Percentiles rank a stretch among this genome's conserved stretches.
These are phyloP conservation scores for Lantana camara DNA, from an alignment of 257 asterid species.

Conservation along the genomic window DNA sequence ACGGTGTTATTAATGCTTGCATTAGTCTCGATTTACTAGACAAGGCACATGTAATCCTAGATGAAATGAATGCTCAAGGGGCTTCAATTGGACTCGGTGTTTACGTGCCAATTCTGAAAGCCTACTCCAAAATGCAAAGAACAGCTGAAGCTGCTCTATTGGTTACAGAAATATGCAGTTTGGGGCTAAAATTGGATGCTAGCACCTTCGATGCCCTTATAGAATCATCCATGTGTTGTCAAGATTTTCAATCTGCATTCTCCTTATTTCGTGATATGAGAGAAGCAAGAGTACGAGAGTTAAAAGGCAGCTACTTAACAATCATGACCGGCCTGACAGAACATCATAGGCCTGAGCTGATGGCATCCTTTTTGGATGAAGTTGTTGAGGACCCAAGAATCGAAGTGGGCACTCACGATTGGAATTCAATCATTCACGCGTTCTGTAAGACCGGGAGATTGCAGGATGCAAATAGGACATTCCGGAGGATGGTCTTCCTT, in stretches of 20 bases:
- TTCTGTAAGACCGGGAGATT: constrained; percentile 86
- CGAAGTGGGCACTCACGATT: constrained; percentile 83
- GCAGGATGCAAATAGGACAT: constrained; percentile 83
- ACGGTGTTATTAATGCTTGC: constrained; percentile 71
- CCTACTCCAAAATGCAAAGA: constrained; percentile 72
- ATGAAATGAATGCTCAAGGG: constrained; percentile 83
- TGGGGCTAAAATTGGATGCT: constrained; percentile 66
- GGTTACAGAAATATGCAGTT: constrained; percentile 63
- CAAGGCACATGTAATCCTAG: constrained; percentile 77
- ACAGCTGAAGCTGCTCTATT: constrained; percentile 91
- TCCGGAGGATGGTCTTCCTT: constrained; percentile 87
- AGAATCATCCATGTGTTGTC: constrained; percentile 87
- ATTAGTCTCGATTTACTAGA: constrained; percentile 61
- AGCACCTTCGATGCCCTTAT: constrained; percentile 68
- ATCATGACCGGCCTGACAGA: constrained; percentile 97
- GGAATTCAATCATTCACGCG: constrained; percentile 96
- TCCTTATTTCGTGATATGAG: constrained; percentile 94
- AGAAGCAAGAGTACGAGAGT: constrained; percentile 64
- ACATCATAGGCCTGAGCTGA: constrained; percentile 90
- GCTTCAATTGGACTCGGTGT: constrained; percentile 73
- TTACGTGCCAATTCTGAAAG: constrained; percentile 74
- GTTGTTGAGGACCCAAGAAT: constrained; percentile 84
- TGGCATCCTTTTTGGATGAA: constrained; percentile 89
- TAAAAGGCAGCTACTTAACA: constrained; percentile 78
- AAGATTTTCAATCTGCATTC: constrained; percentile 95